A percentile compares a stretch with the other conserved stretches of the same genome.
Conservation (phyloP, 2,329 filamentous ascomycete species). For the Aspergillus melleus region DNA sequence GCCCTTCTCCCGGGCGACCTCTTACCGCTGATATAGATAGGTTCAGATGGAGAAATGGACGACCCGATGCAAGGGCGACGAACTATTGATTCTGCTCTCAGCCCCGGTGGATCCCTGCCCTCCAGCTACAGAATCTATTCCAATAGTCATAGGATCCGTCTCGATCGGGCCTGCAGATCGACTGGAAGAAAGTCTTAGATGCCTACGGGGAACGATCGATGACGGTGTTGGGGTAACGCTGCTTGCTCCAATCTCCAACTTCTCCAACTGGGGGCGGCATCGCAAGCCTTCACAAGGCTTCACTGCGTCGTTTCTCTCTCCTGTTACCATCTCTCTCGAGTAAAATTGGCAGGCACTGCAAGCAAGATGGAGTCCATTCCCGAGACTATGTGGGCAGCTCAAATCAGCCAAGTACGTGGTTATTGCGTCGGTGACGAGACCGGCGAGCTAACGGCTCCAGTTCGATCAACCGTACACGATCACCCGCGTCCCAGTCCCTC, state of each 20-base stretch:
- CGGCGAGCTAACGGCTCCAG: not conserved
- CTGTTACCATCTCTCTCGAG: not conserved
- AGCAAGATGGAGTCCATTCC: not conserved
- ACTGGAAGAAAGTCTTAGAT: not conserved
- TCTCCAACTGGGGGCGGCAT: not conserved
- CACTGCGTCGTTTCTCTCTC: not conserved
- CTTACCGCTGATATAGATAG: not conserved
- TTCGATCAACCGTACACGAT: conserved; percentile 4
- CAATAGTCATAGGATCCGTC: not conserved
- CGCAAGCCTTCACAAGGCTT: not conserved
- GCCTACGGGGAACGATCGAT: not conserved
- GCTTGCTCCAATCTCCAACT: not conserved
- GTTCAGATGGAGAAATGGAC: not conserved
- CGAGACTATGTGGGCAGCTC: not conserved
- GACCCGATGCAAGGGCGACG: not conserved
- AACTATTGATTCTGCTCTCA: not conserved
- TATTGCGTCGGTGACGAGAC: not conserved
- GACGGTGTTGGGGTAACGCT: not conserved
- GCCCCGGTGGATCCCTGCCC: not conserved
- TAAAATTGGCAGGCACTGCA: not conserved
- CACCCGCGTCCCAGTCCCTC: not conserved
- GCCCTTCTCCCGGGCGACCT: not conserved
- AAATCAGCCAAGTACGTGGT: not conserved
- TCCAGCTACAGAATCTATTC: not conserved
- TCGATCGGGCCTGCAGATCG: not conserved